A percentile compares a stretch with the other conserved stretches of the same genome.
Evolutionary conservation across 768 basidiomycete genomes (phyloP).

Genomic region (Boletus tomentosulus): DNA sequence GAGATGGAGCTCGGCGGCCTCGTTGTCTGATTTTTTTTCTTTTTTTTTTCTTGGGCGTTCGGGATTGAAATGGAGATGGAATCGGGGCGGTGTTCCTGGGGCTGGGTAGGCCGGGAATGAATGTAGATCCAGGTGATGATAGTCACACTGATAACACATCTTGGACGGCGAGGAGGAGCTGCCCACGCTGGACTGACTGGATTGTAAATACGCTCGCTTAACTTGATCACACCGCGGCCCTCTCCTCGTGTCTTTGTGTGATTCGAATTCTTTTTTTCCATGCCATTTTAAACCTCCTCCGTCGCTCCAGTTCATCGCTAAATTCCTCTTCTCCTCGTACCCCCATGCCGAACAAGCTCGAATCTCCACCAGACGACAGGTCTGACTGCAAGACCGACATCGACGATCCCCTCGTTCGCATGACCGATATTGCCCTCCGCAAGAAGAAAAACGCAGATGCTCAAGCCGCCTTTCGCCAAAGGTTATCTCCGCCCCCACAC

Average conservation of each 20-base stretch:
- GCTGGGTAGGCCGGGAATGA: slow-evolving; percentile 25
- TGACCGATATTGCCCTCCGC: slow-evolving; percentile 66
- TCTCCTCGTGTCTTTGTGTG: slow-evolving; percentile 62
- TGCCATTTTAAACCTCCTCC: slow-evolving; percentile 52
- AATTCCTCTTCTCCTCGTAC: slow-evolving; percentile 1
- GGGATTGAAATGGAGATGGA: neutral
- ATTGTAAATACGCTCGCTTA: slow-evolving; percentile 38
- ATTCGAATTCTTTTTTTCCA: slow-evolving; percentile 63
- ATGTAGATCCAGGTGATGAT: slow-evolving; percentile 27
- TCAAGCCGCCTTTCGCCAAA: slow-evolving; percentile 78
- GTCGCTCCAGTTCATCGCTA: slow-evolving; percentile 12
- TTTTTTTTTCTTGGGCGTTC: neutral
- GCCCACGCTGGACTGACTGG: slow-evolving; percentile 26
- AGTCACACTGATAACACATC: neutral
- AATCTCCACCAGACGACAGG: slow-evolving; percentile 34
- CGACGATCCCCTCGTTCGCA: slow-evolving; percentile 35
- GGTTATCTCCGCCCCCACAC: slow-evolving; percentile 27
- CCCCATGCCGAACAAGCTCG: slow-evolving; percentile 31
- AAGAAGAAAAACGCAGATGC: slow-evolving; percentile 91
- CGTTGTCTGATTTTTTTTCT: neutral
- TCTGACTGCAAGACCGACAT: slow-evolving; percentile 35
- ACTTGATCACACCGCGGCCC: slow-evolving; percentile 38
- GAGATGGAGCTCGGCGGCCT: neutral
- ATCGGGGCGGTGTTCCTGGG: slow-evolving; percentile 30
- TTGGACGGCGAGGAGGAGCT: neutral